Percentiles rank a stretch among this genome's conserved stretches.
Evolutionary conservation across 176 grass and related monocot species (phyloP).

Genomic region (Carex parvula): DNA sequence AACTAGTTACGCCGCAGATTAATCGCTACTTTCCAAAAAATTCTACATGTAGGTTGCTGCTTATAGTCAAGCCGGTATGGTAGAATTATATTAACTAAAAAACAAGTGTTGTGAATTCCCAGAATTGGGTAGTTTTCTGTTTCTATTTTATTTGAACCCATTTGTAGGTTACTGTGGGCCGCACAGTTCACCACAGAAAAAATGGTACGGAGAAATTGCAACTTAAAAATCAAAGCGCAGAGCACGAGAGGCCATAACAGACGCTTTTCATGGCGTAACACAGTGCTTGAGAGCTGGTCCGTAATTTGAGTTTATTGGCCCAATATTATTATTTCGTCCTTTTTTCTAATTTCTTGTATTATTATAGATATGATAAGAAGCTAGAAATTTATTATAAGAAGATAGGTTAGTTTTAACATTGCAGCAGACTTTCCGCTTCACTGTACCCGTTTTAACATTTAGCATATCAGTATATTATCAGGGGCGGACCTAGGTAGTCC

Average conservation of each 20-base stretch:
- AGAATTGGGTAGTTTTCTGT: conserved; percentile 1
- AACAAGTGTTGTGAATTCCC: background rate
- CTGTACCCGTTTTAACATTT: background rate
- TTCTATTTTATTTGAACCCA: conserved; percentile 23
- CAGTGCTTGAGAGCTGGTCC: conserved; percentile 29
- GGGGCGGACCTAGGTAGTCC: no score
- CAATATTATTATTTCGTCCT: conserved; percentile 1
- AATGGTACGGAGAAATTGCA: background rate
- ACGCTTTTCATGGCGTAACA: conserved; percentile 48
- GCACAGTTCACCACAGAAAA: conserved; percentile 13
- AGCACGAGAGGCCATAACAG: conserved; percentile 51
- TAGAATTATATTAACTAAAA: background rate
- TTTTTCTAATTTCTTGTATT: background rate
- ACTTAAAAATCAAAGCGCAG: conserved; percentile 27
- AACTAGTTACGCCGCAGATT: background rate
- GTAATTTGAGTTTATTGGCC: conserved; percentile 1
- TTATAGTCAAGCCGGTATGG: conserved; percentile 5
- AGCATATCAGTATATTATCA: background rate
- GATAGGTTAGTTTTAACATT: conserved; percentile 10
- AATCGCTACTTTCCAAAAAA: background rate
- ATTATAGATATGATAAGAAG: background rate
- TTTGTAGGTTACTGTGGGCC: background rate
- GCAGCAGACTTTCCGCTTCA: background rate
- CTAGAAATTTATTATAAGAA: background rate
- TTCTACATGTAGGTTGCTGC: background rate